A percentile compares a stretch with the other conserved stretches of the same genome.
Evolutionary conservation across 495 filamentous ascomycete genomes (phyloP).

Genomic region (Talaromyces borbonicus): DNA sequence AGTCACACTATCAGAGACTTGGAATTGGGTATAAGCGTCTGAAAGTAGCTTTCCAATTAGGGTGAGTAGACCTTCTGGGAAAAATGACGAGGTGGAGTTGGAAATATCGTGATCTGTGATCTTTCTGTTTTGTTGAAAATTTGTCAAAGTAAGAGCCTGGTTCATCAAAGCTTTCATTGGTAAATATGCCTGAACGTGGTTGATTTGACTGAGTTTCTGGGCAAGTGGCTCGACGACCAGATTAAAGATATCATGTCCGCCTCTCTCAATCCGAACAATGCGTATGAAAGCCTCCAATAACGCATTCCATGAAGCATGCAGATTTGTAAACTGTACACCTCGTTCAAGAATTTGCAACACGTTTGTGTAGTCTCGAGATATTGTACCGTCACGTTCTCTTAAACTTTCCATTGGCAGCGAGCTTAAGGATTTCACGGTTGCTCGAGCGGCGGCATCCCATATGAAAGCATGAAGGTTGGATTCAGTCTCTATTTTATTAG

Average conservation of each 20-base stretch:
- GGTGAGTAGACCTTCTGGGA: constrained; percentile 19
- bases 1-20: constrained; percentile 12
- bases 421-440: constrained; percentile 23
- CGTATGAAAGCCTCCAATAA: constrained; percentile 49
- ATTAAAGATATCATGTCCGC: constrained; percentile 50
- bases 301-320: constrained; percentile 44
- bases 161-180: constrained; percentile 25
- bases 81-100: background rate
- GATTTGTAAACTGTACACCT: constrained; percentile 41
- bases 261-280: constrained; percentile 54
- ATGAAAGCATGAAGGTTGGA: constrained; percentile 7
- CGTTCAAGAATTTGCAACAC: constrained; percentile 54
- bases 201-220: constrained; percentile 24
- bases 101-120: background rate
- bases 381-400: constrained; percentile 33
- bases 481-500: constrained; percentile 5
- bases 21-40: constrained; percentile 23
- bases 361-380: constrained; percentile 57
- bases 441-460: constrained; percentile 27
- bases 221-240: constrained; percentile 65
- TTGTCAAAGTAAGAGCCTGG: constrained; percentile 26
- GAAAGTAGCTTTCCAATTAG: constrained; percentile 18
- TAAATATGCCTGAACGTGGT: constrained; percentile 15
- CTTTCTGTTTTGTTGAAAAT: constrained; percentile 12
- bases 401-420: constrained; percentile 33